Percentiles rank a stretch among this genome's conserved stretches.
Evolutionary conservation across 2,329 filamentous ascomycete genomes (phyloP).

Genomic region (Xylaria sp.): DNA sequence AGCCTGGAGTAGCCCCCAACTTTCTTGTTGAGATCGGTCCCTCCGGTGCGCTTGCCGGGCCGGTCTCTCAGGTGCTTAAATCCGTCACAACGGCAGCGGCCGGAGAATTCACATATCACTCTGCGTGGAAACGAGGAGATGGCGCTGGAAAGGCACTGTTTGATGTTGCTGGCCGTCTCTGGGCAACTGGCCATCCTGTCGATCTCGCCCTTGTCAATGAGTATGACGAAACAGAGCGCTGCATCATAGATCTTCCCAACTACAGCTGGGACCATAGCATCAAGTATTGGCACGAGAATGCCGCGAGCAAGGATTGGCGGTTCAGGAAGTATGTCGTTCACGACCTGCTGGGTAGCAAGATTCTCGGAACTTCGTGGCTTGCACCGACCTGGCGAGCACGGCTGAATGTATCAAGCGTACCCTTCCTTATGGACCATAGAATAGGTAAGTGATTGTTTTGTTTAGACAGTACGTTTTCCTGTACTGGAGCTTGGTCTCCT

Average conservation of each 20-base stretch:
- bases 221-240: conserved; percentile 5
- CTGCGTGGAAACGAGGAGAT: conserved; percentile 37
- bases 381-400: conserved; percentile 28
- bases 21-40: conserved; percentile 46
- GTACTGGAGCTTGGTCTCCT: too few species aligned
- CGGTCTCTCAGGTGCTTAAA: conserved; percentile 43
- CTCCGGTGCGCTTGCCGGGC: conserved; percentile 39
- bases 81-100: not conserved
- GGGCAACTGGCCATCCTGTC: conserved; percentile 28
- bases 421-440: conserved; percentile 59
- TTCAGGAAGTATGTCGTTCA: conserved; percentile 33
- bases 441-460: conserved; percentile 48
- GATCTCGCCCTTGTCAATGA: conserved; percentile 41
- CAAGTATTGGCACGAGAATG: conserved; percentile 43
- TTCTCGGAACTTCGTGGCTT: conserved; percentile 37
- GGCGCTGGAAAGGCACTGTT: conserved; percentile 34
- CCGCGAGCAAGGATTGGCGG: conserved; percentile 42
- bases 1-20: conserved; percentile 10
- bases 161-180: conserved; percentile 43
- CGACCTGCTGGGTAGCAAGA: conserved; percentile 41
- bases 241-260: conserved; percentile 44
- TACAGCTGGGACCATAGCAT: conserved; percentile 43
- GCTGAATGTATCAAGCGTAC: conserved; percentile 36
- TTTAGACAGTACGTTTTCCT: too few species aligned
- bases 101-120: conserved; percentile 6